Evolutionary conservation across 176 grass and related monocot genomes (phyloP), one percentile per base, ranked within the genome.

Genomic region (Aegilops sharonensis): DNA sequence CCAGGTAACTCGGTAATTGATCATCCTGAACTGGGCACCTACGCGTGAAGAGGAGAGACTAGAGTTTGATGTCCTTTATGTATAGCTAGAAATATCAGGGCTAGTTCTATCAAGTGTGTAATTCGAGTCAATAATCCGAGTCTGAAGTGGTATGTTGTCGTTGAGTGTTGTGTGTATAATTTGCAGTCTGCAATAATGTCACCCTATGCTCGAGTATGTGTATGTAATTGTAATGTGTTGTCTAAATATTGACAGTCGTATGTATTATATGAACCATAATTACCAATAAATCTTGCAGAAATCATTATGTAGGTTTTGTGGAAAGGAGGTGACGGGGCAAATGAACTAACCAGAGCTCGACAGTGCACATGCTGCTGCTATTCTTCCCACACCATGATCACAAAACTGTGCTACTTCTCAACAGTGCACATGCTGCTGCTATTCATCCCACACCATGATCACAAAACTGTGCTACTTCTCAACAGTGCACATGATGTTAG

Each of bases 161-260:
- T 65, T 71, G 29, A 43, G 48, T 34, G 43, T 35, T 8, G 18
- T 72, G 18, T 72, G 20, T 78, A 5, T 78, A 10, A 12, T 25
- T 34, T 54, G 29, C 18, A 54, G 42, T 45, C 27, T 69, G 17
- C 30, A 72, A 39, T 7, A 56, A 25, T 14, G 7, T 67, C 14
- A 67, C 56, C 78, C 3, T 54, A 54, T 79, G 14, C 40, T 82
- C 50, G 8, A 52, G 15, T 67, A 81, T 76, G 30, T 40, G n/a
- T 67, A 81, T 76, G n/a, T 32, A n/a, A 27, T 57, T 87, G 18
- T 73, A 64, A 64, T 68, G 42, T 80, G 59, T 47, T 68, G 31
- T 48, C 3, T 61, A 37, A 84, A 29, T 35, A 75, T 75, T 62
- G 68, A 21, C 35, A 63, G 15, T 62, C 48, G 42, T 37, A 64